Evolutionary conservation across 805 yeast genomes (phyloP), one percentile per base, ranked within the genome.

Genomic region (Teunomyces tritomae): DNA sequence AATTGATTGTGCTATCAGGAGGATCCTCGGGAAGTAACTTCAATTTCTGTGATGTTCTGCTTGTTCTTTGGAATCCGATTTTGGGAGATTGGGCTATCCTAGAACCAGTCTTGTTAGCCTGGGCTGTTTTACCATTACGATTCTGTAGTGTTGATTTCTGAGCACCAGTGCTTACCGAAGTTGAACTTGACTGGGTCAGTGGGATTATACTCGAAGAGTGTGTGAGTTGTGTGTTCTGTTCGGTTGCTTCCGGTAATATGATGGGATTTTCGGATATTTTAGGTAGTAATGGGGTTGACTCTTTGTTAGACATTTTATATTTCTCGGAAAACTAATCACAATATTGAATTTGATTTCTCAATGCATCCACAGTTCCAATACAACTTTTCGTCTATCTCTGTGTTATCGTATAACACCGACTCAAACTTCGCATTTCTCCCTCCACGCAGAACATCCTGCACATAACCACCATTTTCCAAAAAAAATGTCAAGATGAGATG

Each of bases 21-120:
- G 56, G 78, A 20, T 80, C 82, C 46, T 82, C 86, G 0, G 94
- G 95, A 32, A 87, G 67, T 11, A 87, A 67, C 59, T 85, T 85
- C 48, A 87, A 68, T 63, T 85, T 86, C 59, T 85, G 91, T 0
- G 87, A 78, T 0, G 89, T 84, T 57, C 90, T 76, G 29, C 89
- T 82, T 1, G 86, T 79, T 64, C 95, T 74, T 58, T 87, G 92
- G 4, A 89, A 82, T 1, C 86, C 89, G 44, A 84, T 76, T 49
- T 80, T 81, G 52, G 62, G 70, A 63, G 63, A 70, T 45, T 66
- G 70, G 27, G 68, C 54, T 37, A 68, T 58, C 45, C 58, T 63
- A 7, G 69, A 61, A 4, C 53, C 56, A 5, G 62, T 49, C 44
- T 58, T 58, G 42, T 57, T 63, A 34, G 67, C 63, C 28, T 54